Evolutionary conservation across 2,329 filamentous ascomycete genomes (phyloP), one percentile per base, ranked within the genome.

Genomic region (Cytospora chrysosperma): DNA sequence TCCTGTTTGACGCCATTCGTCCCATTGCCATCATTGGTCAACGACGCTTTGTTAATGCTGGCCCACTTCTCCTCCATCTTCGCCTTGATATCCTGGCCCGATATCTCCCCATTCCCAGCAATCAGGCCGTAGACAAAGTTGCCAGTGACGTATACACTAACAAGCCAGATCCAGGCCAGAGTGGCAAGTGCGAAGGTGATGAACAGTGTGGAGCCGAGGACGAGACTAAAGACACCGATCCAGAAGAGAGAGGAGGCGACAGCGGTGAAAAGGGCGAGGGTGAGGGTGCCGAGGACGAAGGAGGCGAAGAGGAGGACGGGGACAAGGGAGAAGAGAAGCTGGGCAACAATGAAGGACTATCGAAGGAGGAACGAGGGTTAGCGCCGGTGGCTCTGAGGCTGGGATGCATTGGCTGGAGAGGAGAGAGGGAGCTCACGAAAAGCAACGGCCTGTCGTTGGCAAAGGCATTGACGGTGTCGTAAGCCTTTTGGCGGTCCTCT

Each of bases 181-280:
- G 87, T 76, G 6, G 85, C 89, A 26, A 87, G 74, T 55, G 82
- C 82, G 15, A 83, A 85, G 3, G 88, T 88, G 66, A 91, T 74
- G 73, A 91, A 84, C 43, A 94, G 76, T 0, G 86, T 83, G 1
- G 90, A 90, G 0, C 91, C 76, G 19, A 95, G 81, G 49, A 93
- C 72, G 55, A 91, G 72, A 13, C 90, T 77, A 2, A 88, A 89
- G 52, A 91, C 74, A 57, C 87, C 85, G 59, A 87, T 82, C 79
- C 86, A 88, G 77, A 90, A 87, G 55, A 90, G 80, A 1, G 85
- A 83, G 77, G 91, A 91, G 62, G 87, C 70, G 47, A 91, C 70
- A 15, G 87, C 88, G 32, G 82, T 81, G 50, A 87, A 76, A 49
- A 90, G 72, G 19, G 88, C 84, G 72, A 92, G 83, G 66, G 87